phyloP scores from a whole-genome alignment of 2,329 filamentous ascomycete genomes.

The Didymella lethalis region DNA sequence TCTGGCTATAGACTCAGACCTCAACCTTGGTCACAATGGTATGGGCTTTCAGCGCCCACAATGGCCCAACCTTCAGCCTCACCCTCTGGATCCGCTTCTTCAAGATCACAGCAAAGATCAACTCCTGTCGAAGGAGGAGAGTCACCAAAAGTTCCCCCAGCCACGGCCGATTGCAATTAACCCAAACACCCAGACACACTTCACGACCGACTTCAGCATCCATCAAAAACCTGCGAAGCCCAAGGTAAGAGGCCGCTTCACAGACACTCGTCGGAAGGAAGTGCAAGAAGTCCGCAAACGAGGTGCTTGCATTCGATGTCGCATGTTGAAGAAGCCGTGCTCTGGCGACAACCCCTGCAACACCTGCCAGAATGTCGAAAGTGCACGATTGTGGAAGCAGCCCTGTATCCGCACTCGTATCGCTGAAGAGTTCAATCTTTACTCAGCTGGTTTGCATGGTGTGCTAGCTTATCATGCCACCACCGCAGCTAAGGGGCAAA shows the following conservation, averaged over 20 bases:
- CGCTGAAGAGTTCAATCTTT: constrained; percentile 65
- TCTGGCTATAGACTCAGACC: constrained; percentile 48
- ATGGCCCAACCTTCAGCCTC: constrained; percentile 44
- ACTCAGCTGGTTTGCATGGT: constrained; percentile 62
- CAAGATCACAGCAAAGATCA: constrained; percentile 46
- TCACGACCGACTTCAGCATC: constrained; percentile 51
- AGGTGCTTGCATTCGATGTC: constrained; percentile 68
- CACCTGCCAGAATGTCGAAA: constrained; percentile 67
- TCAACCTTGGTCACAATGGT: constrained; percentile 38
- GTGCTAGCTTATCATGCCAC: constrained; percentile 62
- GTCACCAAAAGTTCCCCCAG: constrained; percentile 35
- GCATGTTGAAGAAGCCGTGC: constrained; percentile 71
- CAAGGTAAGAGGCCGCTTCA: constrained; percentile 65
- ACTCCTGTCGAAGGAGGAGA: constrained; percentile 34
- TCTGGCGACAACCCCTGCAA: constrained; percentile 67
- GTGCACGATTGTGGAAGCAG: constrained; percentile 67
- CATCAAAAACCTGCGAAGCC: constrained; percentile 50
- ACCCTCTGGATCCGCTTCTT: constrained; percentile 45
- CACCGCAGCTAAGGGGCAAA: constrained; percentile 57
- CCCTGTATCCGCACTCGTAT: constrained; percentile 66
- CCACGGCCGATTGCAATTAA: constrained; percentile 52
- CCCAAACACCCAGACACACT: constrained; percentile 46
- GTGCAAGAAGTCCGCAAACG: constrained; percentile 67
- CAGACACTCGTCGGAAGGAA: constrained; percentile 64
- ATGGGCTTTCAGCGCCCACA: constrained; percentile 47